Evolutionary conservation across 2,329 filamentous ascomycete species (phyloP).

Genomic region (Karstenula rhodostoma): DNA sequence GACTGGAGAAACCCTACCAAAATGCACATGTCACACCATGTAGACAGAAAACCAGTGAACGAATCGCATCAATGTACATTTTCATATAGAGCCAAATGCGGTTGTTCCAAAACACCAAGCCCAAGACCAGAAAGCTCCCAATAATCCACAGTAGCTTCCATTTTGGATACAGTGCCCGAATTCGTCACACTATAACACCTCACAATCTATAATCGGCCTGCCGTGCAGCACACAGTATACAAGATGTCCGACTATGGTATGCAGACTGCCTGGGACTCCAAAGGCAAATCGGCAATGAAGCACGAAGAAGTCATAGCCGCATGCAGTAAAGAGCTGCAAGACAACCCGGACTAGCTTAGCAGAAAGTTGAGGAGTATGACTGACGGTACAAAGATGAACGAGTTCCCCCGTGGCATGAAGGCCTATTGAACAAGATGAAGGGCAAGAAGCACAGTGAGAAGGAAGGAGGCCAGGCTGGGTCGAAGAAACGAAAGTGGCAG

Average conservation of each 20-base stretch:
- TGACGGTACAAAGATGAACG: constrained; percentile 4
- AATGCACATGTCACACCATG: background rate
- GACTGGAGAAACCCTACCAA: background rate
- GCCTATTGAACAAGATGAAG: background rate
- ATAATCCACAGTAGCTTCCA: too few relatives aligned
- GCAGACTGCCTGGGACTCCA: background rate
- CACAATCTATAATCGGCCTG: background rate
- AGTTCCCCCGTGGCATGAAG: constrained; percentile 1
- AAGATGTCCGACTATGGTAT: background rate
- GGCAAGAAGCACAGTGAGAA: background rate
- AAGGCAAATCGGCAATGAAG: constrained; percentile 2
- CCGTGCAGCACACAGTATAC: background rate
- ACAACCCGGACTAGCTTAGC: background rate
- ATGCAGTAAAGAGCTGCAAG: background rate
- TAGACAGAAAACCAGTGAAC: background rate
- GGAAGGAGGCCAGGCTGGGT: background rate
- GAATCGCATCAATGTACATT: background rate
- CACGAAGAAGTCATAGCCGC: constrained; percentile 7
- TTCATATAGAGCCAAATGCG: background rate
- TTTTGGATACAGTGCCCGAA: too few relatives aligned
- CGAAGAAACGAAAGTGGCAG: background rate
- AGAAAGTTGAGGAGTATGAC: background rate
- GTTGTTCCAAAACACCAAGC: background rate
- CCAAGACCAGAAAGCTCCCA: background rate
- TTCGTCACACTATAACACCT: background rate